phyloP scores from a whole-genome alignment of 371 early-diverging fungal genomes.

The Rhizopus sp. region DNA sequence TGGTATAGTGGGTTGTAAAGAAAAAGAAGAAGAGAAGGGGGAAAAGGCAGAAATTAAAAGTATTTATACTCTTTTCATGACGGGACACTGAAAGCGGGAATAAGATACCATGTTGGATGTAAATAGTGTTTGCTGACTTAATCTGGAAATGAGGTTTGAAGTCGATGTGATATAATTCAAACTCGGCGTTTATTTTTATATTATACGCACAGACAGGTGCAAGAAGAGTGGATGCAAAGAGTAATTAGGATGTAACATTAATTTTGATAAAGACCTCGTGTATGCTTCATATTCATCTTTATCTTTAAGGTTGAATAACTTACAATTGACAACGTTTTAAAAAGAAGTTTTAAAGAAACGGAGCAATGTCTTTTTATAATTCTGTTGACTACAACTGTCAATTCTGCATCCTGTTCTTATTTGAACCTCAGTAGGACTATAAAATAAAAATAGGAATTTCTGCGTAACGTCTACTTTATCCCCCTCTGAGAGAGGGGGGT shows the following conservation, averaged over 20 bases:
- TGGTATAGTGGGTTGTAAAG: not conserved
- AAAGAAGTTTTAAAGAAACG: too few species aligned
- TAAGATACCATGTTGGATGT: not conserved
- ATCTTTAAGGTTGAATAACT: too few species aligned
- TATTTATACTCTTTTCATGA: not conserved
- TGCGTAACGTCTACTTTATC: too few species aligned
- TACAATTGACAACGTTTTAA: too few species aligned
- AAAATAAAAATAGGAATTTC: too few species aligned
- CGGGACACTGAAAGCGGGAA: not conserved
- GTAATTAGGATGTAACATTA: constrained; percentile 6
- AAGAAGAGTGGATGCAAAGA: not conserved
- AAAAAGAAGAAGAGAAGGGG: not conserved
- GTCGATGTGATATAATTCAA: not conserved
- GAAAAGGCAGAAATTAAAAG: not conserved
- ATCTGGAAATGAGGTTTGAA: constrained; percentile 1
- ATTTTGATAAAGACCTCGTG: constrained; percentile 1
- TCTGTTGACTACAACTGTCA: too few species aligned
- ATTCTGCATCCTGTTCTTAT: too few species aligned
- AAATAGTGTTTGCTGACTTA: constrained; percentile 1
- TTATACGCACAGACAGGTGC: constrained; percentile 3
- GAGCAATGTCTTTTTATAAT: too few species aligned
- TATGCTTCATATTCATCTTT: too few species aligned
- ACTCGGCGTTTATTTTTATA: not conserved
- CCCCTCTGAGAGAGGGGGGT: too few species aligned
- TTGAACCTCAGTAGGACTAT: too few species aligned